A percentile compares a stretch with the other conserved stretches of the same genome.
phyloP scores from a whole-genome alignment of 2,329 filamentous ascomycete genomes.

The Diplodia intermedia region DNA sequence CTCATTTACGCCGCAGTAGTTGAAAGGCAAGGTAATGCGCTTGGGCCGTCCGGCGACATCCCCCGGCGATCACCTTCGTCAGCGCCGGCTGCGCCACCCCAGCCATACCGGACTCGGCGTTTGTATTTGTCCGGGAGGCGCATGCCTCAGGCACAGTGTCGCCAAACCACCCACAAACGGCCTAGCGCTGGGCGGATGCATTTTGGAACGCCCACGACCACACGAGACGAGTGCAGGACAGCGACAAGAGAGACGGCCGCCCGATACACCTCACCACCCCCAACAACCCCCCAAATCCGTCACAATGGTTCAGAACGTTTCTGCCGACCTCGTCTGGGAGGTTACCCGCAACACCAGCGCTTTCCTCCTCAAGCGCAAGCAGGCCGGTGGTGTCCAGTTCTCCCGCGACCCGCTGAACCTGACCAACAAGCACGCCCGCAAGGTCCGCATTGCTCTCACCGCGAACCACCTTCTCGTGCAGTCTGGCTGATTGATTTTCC shows the following conservation, averaged over 20 bases:
- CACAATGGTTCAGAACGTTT: slow-evolving; percentile 74
- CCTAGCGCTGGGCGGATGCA: not conserved
- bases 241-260: slow-evolving; percentile 29
- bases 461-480: slow-evolving; percentile 31
- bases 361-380: slow-evolving; percentile 89
- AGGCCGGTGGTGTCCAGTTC: slow-evolving; percentile 82
- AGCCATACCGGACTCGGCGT: slow-evolving; percentile 13
- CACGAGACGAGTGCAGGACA: slow-evolving; percentile 11
- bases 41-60: not conserved
- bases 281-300: slow-evolving; percentile 19
- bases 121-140: not conserved
- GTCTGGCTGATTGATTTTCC: slow-evolving; percentile 39
- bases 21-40: slow-evolving; percentile 7
- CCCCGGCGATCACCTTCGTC: slow-evolving; percentile 25
- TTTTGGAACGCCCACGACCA: slow-evolving; percentile 20
- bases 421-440: slow-evolving; percentile 87
- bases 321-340: slow-evolving; percentile 93
- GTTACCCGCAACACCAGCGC: slow-evolving; percentile 86
- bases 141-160: too few species aligned
- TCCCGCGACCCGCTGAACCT: slow-evolving; percentile 95
- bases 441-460: slow-evolving; percentile 64
- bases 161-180: too few species aligned
- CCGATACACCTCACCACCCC: slow-evolving; percentile 22
- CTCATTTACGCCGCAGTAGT: slow-evolving; percentile 23
- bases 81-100: slow-evolving; percentile 20